These are phyloP conservation scores for Dactylorhiza incarnata DNA, from an alignment of 106 monocot genomes.

Conservation along the genomic window DNA sequence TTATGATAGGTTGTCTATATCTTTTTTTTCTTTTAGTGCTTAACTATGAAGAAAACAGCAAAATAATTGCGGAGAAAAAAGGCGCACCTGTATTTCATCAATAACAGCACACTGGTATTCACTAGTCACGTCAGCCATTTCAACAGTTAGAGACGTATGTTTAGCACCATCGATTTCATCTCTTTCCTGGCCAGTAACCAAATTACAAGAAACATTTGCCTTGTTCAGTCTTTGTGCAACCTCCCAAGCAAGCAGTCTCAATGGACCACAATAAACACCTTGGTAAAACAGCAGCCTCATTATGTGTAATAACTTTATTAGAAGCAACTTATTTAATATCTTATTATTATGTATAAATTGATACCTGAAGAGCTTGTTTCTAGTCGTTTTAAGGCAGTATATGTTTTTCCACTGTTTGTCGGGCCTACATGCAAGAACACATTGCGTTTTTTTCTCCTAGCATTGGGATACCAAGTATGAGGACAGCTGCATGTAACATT, in stretches of 20 bases:
- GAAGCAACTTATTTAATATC: neutral
- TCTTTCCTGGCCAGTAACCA: conserved; percentile 92
- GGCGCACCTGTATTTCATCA: conserved; percentile 91
- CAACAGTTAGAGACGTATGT: conserved; percentile 86
- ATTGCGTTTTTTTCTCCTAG: conserved; percentile 69
- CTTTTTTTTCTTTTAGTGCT: neutral
- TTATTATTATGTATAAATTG: neutral
- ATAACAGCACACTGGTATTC: conserved; percentile 81
- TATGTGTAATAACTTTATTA: conserved; percentile 1
- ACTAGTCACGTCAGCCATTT: conserved; percentile 73
- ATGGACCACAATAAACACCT: conserved; percentile 97
- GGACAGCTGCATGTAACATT: conserved; percentile 42
- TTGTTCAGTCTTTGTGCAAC: conserved; percentile 83
- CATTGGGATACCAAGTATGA: conserved; percentile 92
- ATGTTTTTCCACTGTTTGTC: conserved; percentile 96
- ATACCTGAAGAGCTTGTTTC: conserved; percentile 71
- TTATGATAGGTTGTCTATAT: neutral
- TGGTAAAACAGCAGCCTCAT: conserved; percentile 7
- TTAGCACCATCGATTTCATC: conserved; percentile 77
- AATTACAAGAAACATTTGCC: conserved; percentile 80
- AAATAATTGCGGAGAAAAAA: neutral
- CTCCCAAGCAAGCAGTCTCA: conserved; percentile 91
- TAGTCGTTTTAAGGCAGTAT: conserved; percentile 85
- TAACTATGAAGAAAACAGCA: neutral
- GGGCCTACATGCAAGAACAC: conserved; percentile 93